These are phyloP conservation scores for Aspergillus neoniger DNA, from an alignment of 2,329 filamentous ascomycete species.

Conservation along the genomic window DNA sequence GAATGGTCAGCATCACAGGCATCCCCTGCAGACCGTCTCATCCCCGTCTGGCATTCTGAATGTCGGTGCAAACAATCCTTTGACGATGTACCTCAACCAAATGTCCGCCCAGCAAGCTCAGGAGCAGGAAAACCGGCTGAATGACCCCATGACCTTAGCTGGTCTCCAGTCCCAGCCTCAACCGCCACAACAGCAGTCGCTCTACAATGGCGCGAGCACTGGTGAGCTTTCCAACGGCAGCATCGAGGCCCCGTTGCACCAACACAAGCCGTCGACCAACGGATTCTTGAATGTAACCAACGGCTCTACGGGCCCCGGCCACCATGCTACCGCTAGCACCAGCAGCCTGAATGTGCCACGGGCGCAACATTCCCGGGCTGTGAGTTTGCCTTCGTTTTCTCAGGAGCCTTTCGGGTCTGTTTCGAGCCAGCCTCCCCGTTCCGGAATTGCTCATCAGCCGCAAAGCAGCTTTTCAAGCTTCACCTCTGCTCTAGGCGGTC, in stretches of 20 bases:
- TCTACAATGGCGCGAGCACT: constrained; percentile 75
- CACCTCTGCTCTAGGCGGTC: constrained; percentile 59
- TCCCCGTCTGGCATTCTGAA: constrained; percentile 76
- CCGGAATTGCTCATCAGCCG: constrained; percentile 43
- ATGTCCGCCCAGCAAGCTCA: constrained; percentile 62
- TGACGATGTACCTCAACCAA: constrained; percentile 91
- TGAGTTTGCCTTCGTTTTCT: constrained; percentile 77
- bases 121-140: constrained; percentile 61
- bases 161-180: constrained; percentile 64
- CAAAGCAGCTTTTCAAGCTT: constrained; percentile 60
- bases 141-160: constrained; percentile 44
- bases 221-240: constrained; percentile 61
- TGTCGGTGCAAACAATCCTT: constrained; percentile 75
- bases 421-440: constrained; percentile 38
- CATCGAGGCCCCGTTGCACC: constrained; percentile 46
- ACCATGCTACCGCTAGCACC: constrained; percentile 69
- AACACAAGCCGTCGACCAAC: constrained; percentile 66
- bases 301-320: constrained; percentile 68
- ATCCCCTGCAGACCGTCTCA: constrained; percentile 56
- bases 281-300: constrained; percentile 58
- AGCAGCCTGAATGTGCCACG: constrained; percentile 54
- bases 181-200: constrained; percentile 73
- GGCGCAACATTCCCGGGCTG: constrained; percentile 73
- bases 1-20: constrained; percentile 60
- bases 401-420: constrained; percentile 57